A percentile compares a stretch with the other conserved stretches of the same genome.
phyloP scores from a whole-genome alignment of 345 rosid species.

The Camelina hispida region DNA sequence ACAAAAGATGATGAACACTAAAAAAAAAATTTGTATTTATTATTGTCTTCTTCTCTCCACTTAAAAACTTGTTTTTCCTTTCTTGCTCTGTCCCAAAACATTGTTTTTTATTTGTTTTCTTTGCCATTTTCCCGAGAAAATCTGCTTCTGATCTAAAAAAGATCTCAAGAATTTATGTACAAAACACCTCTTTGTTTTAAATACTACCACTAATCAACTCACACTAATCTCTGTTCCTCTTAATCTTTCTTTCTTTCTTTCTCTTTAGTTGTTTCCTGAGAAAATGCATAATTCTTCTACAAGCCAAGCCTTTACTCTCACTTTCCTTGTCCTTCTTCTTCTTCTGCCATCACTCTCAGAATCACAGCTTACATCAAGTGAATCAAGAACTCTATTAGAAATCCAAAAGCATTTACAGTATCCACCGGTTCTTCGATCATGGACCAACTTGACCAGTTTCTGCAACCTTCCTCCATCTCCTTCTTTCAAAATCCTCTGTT shows the following conservation, averaged over 20 bases:
- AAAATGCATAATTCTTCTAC: constrained; percentile 35
- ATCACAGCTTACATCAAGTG: constrained; percentile 60
- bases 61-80: not conserved
- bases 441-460: constrained; percentile 81
- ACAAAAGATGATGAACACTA: constrained; percentile 1
- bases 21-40: constrained; percentile 22
- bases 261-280: constrained; percentile 18
- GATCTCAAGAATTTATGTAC: constrained; percentile 36
- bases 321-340: constrained; percentile 35
- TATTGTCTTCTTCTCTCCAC: constrained; percentile 29
- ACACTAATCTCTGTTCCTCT: constrained; percentile 28
- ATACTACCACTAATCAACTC: not conserved
- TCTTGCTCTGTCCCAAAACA: constrained; percentile 25
- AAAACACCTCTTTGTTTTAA: constrained; percentile 17
- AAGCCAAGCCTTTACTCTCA: constrained; percentile 30
- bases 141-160: constrained; percentile 21
- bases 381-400: constrained; percentile 62
- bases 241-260: not conserved
- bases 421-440: constrained; percentile 67
- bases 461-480: constrained; percentile 73
- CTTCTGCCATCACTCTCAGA: constrained; percentile 49
- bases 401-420: constrained; percentile 74
- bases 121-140: constrained; percentile 33
- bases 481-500: constrained; percentile 66
- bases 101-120: constrained; percentile 5